Evolutionary conservation across 805 yeast species (phyloP), one percentile per base, ranked within the genome.

Genomic region (Kuraishia cidri): DNA sequence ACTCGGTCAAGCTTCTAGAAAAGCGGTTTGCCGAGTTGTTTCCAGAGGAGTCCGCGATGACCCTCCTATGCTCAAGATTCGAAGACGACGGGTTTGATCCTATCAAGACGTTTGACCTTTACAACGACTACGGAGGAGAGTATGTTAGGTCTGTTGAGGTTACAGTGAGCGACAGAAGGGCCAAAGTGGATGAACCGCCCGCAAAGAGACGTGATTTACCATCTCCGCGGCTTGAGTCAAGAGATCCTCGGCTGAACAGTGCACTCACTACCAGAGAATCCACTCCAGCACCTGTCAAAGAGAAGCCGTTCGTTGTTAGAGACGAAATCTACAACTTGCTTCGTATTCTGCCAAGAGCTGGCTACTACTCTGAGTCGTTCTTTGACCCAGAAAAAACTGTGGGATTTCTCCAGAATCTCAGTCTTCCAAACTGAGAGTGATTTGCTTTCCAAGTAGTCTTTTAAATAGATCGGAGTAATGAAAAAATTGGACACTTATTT

Each of bases 1-100:
- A 72, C 29, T 79, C 83, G 10, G 75, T 87, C 5, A 60, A 68
- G 30, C 66, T 72, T 31, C 65, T 90, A 29, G 87, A 83, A 40
- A 65, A 62, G 35, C 69, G 94, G 39, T 87, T 69, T 52, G 58
- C 66, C 21, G 77, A 73, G 38, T 55, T 67, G 23, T 87, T 84
- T 52, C 83, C 88, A 0, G 69, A 73, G 4, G 79, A 71, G 20
- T 65, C 69, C 29, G 58, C 61, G 34, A 54, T 47, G 32, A 58
- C 43, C 24, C 59, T 31, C 4, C 24, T 24, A n/a, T 16, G 17
- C 24, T 14, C 10, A 5, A 10, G 27, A 6, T 31, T 16, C 42
- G 58, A 60, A 29, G 51, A 56, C 18, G 54, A 56, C 18, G 51
- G 47, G 22, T 34, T 56, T 10, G 58, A 66, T 37, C 64, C 62